Percentiles rank a stretch among this genome's conserved stretches.
These are phyloP conservation scores for Alternaria brassicicola DNA, from an alignment of 2,329 filamentous ascomycete genomes.

Conservation along the genomic window DNA sequence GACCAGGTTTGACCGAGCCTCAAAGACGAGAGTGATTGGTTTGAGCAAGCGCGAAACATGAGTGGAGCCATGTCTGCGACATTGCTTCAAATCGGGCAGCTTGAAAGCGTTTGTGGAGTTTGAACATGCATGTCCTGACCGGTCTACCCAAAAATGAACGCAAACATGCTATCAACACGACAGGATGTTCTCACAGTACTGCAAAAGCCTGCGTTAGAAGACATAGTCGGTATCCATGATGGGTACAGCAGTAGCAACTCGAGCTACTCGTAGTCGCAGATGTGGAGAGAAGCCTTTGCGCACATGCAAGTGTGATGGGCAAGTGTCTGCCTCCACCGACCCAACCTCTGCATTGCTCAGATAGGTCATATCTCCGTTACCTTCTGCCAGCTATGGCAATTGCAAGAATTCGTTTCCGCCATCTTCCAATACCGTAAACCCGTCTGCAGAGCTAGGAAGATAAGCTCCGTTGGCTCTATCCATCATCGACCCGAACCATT, in stretches of 20 bases:
- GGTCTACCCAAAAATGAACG: slow-evolving; percentile 11
- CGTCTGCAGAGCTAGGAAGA: slow-evolving; percentile 4
- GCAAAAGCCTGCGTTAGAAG: background rate
- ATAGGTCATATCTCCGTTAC: slow-evolving; percentile 7
- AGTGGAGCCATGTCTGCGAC: slow-evolving; percentile 5
- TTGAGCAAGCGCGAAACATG: slow-evolving; percentile 21
- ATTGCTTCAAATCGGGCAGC: slow-evolving; percentile 22
- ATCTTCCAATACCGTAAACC: slow-evolving; percentile 19
- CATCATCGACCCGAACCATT: slow-evolving; percentile 6
- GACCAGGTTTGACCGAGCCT: slow-evolving; percentile 24
- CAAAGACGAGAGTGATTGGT: slow-evolving; percentile 25
- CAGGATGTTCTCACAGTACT: background rate
- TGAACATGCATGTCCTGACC: slow-evolving; percentile 25
- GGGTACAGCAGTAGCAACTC: background rate
- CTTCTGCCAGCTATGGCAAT: background rate
- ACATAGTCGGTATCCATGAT: background rate
- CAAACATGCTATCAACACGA: slow-evolving; percentile 16
- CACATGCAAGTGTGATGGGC: background rate
- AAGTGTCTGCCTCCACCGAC: background rate
- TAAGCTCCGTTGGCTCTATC: slow-evolving; percentile 1
- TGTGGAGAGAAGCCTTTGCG: background rate
- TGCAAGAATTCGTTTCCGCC: slow-evolving; percentile 5
- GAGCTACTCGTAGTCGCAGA: background rate
- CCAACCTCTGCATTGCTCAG: slow-evolving; percentile 10
- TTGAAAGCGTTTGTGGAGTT: slow-evolving; percentile 16